Percentiles rank a stretch among this genome's conserved stretches.
Conservation (phyloP, 2,329 filamentous ascomycete species). For the Coniochaeta prunicola region DNA sequence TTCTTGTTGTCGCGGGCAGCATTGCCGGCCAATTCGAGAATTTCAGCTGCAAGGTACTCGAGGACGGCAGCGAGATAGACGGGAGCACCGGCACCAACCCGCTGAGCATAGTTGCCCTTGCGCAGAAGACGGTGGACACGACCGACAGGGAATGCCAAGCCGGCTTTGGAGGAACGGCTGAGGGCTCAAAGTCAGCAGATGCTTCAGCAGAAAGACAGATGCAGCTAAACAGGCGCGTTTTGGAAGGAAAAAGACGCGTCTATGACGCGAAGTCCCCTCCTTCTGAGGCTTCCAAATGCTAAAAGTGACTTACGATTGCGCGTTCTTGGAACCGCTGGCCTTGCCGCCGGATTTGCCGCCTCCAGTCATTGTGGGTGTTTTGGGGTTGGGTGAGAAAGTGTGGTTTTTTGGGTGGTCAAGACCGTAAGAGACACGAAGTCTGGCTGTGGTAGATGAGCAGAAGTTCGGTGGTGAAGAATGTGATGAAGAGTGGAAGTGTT, state of each 20-base stretch:
- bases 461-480: conserved; percentile 27
- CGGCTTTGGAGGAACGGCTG: conserved; percentile 97
- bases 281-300: conserved; percentile 1
- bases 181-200: conserved; percentile 24
- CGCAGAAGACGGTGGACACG: conserved; percentile 98
- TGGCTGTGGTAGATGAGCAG: conserved; percentile 18
- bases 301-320: conserved; percentile 78
- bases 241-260: background rate
- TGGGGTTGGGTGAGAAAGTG: conserved; percentile 16
- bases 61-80: conserved; percentile 97
- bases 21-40: conserved; percentile 97
- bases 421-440: conserved; percentile 19
- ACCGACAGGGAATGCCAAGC: conserved; percentile 97
- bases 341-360: conserved; percentile 99
- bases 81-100: conserved; percentile 95
- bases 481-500: conserved; percentile 24
- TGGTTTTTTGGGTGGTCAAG: conserved; percentile 20
- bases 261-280: background rate
- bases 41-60: conserved; percentile 97
- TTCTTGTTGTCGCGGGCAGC: conserved; percentile 99
- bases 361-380: conserved; percentile 88
- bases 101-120: conserved; percentile 99
- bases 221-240: background rate
- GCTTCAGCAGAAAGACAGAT: conserved; percentile 8
- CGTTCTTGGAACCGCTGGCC: conserved; percentile 97